Conservation (phyloP, 2,329 filamentous ascomycete genomes). For the Trichoderma atrobrunneum region DNA sequence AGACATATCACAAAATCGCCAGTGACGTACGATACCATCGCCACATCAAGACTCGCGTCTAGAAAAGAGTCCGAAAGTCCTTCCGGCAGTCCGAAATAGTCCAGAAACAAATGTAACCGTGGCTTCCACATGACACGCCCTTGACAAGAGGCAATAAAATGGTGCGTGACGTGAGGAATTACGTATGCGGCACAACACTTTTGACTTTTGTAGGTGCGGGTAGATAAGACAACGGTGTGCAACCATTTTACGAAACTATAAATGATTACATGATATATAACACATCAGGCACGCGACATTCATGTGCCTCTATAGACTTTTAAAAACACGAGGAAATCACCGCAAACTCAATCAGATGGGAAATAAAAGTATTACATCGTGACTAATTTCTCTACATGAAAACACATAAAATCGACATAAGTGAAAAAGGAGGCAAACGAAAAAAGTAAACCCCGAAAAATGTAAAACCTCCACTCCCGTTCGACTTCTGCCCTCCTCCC, state of each 20-base stretch:
- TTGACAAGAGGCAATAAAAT: background rate
- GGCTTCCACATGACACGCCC: background rate
- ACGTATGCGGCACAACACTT: slow-evolving; percentile 10
- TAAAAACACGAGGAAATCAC: background rate
- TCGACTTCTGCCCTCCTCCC: background rate
- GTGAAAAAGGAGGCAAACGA: background rate
- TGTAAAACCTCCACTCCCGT: background rate
- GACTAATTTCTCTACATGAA: slow-evolving; percentile 2
- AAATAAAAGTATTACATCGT: background rate
- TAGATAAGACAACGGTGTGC: background rate
- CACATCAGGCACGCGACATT: background rate
- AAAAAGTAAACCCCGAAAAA: background rate
- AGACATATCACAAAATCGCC: background rate
- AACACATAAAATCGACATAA: background rate
- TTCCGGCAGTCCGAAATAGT: background rate
- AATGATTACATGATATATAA: background rate
- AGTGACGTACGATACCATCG: background rate
- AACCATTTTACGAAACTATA: background rate
- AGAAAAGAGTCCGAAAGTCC: background rate
- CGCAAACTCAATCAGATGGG: background rate
- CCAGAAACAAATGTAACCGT: no score
- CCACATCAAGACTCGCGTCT: background rate
- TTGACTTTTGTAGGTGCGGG: background rate
- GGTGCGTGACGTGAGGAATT: slow-evolving; percentile 11
- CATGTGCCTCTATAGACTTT: background rate